Percentiles rank a stretch among this genome's conserved stretches.
These are phyloP conservation scores for Aspergillus clavatus DNA, from an alignment of 2,329 filamentous ascomycete species.

Conservation along the genomic window DNA sequence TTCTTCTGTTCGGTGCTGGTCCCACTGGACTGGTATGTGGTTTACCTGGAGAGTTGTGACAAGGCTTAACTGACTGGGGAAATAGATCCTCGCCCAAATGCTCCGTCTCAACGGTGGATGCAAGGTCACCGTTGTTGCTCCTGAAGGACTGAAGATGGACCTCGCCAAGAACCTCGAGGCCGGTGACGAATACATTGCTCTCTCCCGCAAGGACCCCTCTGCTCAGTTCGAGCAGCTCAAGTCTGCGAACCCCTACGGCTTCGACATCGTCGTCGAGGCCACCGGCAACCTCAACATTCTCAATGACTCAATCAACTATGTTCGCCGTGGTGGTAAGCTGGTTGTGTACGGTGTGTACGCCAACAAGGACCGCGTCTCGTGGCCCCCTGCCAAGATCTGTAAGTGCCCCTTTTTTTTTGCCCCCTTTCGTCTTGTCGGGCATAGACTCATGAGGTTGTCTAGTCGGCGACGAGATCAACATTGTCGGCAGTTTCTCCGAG, in stretches of 20 bases:
- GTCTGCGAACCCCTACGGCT: conserved; percentile 64
- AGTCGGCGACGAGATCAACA: conserved; percentile 62
- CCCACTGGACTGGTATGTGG: conserved; percentile 62
- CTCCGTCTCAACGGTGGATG: conserved; percentile 63
- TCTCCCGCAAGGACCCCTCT: conserved; percentile 48
- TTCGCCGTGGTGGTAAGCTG: conserved; percentile 65
- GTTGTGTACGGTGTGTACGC: conserved; percentile 69
- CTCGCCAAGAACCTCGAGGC: conserved; percentile 51
- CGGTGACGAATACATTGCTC: conserved; percentile 46
- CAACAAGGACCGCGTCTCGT: conserved; percentile 57
- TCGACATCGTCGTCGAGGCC: conserved; percentile 68
- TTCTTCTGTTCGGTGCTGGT: conserved; percentile 65
- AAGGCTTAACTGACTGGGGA: background rate
- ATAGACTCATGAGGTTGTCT: too few relatives aligned
- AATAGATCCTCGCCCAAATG: conserved; percentile 54
- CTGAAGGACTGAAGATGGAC: conserved; percentile 65
- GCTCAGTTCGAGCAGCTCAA: conserved; percentile 60
- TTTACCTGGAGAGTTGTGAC: conserved; percentile 61
- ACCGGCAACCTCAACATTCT: conserved; percentile 66
- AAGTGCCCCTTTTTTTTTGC: conserved; percentile 28
- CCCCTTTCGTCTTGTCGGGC: too few relatives aligned
- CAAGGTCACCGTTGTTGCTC: conserved; percentile 65
- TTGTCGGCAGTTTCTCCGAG: conserved; percentile 68
- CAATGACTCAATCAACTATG: conserved; percentile 66
- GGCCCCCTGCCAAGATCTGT: conserved; percentile 69